Conservation (phyloP, 2,329 filamentous ascomycete genomes). For the Periconia digitata region DNA sequence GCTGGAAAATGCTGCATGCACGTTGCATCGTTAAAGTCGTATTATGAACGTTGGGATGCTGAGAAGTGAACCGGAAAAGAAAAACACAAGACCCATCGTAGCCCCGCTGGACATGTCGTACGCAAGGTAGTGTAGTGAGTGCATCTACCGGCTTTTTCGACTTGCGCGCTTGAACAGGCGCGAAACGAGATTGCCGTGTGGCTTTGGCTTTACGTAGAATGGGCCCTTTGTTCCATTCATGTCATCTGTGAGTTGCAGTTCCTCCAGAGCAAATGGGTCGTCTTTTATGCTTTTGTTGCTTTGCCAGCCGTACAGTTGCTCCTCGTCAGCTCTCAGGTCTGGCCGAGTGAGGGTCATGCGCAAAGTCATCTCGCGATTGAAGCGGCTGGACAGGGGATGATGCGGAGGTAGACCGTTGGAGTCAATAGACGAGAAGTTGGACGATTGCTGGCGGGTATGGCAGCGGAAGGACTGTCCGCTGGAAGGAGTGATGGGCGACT, state of each 20-base stretch:
- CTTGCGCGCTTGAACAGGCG: constrained; percentile 42
- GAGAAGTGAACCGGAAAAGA: constrained; percentile 1
- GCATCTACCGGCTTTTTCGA: constrained; percentile 24
- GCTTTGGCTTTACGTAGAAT: constrained; percentile 46
- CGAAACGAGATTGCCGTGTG: constrained; percentile 36
- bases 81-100: neutral
- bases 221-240: constrained; percentile 50
- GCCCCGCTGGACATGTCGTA: no score
- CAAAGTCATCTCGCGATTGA: constrained; percentile 85
- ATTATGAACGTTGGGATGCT: neutral
- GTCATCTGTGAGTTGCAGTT: constrained; percentile 53
- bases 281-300: constrained; percentile 38
- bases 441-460: constrained; percentile 33
- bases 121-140: neutral
- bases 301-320: constrained; percentile 72
- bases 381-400: constrained; percentile 22
- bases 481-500: constrained; percentile 41
- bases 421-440: constrained; percentile 36
- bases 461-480: constrained; percentile 38
- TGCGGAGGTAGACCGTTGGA: constrained; percentile 27
- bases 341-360: constrained; percentile 93
- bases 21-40: constrained; percentile 5
- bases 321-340: constrained; percentile 76
- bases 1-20: constrained; percentile 6
- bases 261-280: constrained; percentile 59